Evolutionary conservation across 345 rosid species (phyloP), one percentile per base, ranked within the genome.

Genomic region (Gossypium australe): DNA sequence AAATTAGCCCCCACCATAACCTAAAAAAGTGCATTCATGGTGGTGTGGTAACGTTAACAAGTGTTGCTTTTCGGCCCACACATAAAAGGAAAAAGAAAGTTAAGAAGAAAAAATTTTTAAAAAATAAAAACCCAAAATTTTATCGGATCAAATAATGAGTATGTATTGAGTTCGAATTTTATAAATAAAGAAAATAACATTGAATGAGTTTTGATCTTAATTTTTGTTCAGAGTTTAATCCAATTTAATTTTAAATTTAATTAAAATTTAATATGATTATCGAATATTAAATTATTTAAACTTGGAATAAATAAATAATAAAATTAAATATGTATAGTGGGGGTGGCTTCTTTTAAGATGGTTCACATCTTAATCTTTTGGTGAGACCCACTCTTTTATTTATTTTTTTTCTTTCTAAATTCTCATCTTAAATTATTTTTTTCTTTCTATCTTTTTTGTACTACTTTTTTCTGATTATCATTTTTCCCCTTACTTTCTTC

Each of bases 281-380:
- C 41, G 1, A 1, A 34, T 1, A 5, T 0, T 0, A 34, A 34
- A 34, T 0, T 34, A 3, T 0, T 29, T 0, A 0, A 0, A 4
- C 1, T 0, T 0, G 3, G 1, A 34, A 3, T 34, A 4, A 34
- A 34, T 34, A 34, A 34, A 34, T 34, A 4, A 34, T 34, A 34
- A 34, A 34, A 34, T 34, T 6, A 10, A 20, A 18, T 9, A 7
- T 20, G 13, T 20, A 2, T 20, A 43, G 24, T 18, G 24, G 60
- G 60, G 27, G 7, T 25, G 20, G 24, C 61, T 20, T 63, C 6
- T 41, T 80, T 78, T 68, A 48, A 27, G 90, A 49, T 49, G 86
- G 82, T 80, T 80, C 78, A 68, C 77, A 84, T 84, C 77, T 76
- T 80, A 79, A 81, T 85, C 92, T 86, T 84, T 79, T 84, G 88